A percentile compares a stretch with the other conserved stretches of the same genome.
These are phyloP conservation scores for Inga oerstediana DNA, from an alignment of 306 rosid species.

Conservation along the genomic window DNA sequence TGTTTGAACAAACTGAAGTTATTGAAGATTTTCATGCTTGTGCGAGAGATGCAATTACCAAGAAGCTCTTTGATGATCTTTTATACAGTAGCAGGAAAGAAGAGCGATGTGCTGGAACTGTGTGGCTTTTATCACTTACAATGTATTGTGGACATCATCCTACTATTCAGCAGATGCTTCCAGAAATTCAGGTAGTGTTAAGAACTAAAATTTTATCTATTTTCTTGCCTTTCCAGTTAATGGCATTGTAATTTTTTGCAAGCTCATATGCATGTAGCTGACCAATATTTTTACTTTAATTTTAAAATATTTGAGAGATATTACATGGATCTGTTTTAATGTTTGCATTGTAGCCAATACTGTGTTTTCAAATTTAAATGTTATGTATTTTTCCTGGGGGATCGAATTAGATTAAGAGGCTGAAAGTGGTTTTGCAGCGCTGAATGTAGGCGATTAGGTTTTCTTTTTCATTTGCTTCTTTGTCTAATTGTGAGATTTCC, in stretches of 20 bases:
- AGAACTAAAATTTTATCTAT: not conserved
- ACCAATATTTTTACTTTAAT: not conserved
- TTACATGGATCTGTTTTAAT: conserved; percentile 5
- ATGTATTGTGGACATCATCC: conserved; percentile 89
- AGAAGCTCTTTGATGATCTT: conserved; percentile 85
- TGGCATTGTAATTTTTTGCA: conserved; percentile 29
- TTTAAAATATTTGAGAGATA: not conserved
- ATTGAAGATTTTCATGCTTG: conserved; percentile 58
- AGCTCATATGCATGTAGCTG: conserved; percentile 1
- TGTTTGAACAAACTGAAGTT: conserved; percentile 40
- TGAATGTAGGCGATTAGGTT: not conserved
- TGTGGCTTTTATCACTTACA: conserved; percentile 88
- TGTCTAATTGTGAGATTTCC: not conserved
- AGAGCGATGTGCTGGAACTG: conserved; percentile 97
- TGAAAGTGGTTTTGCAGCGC: not conserved
- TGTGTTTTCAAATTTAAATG: conserved; percentile 16
- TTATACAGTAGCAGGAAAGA: conserved; percentile 93
- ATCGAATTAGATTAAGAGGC: not conserved
- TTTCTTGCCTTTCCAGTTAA: not conserved
- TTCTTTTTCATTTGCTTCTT: not conserved
- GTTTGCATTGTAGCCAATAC: conserved; percentile 1
- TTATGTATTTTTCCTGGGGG: not conserved
- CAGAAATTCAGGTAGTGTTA: conserved; percentile 85
- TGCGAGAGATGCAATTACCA: conserved; percentile 73
- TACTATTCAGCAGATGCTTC: conserved; percentile 81